Evolutionary conservation across 2,329 filamentous ascomycete genomes (phyloP).

Genomic region (Microdochium trichocladiopsis): DNA sequence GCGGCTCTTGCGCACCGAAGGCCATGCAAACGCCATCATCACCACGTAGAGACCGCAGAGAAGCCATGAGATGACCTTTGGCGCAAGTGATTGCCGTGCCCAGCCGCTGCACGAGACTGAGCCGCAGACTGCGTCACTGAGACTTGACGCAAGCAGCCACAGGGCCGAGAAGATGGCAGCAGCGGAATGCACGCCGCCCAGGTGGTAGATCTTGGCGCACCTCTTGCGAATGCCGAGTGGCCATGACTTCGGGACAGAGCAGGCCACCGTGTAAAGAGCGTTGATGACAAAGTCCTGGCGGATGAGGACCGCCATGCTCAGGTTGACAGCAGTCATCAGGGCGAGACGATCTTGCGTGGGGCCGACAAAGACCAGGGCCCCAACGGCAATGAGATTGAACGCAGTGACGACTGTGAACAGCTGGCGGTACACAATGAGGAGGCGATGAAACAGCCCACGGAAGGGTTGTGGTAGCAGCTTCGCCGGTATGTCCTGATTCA

Average conservation of each 20-base stretch:
- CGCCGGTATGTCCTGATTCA: constrained; percentile 4
- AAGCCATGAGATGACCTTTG: constrained; percentile 45
- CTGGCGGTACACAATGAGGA: constrained; percentile 47
- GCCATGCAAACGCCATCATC: constrained; percentile 57
- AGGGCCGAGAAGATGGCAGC: constrained; percentile 38
- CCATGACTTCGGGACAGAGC: constrained; percentile 32
- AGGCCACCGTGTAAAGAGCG: constrained; percentile 35
- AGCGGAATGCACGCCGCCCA: constrained; percentile 44
- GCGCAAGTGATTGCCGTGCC: constrained; percentile 27
- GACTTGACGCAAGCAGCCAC: constrained; percentile 33
- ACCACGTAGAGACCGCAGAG: constrained; percentile 47
- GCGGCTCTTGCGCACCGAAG: constrained; percentile 48
- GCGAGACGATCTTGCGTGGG: constrained; percentile 27
- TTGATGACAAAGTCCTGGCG: constrained; percentile 49
- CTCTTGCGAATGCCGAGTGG: constrained; percentile 41
- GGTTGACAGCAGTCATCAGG: constrained; percentile 38
- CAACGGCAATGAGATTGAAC: constrained; percentile 40
- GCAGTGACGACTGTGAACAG: constrained; percentile 48
- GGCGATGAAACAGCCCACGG: constrained; percentile 31
- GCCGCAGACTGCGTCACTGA: constrained; percentile 1
- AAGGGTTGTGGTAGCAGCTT: constrained; percentile 12
- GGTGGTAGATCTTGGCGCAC: constrained; percentile 43
- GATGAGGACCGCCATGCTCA: constrained; percentile 41
- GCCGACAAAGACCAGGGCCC: constrained; percentile 28
- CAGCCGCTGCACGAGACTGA: constrained; percentile 7